phyloP scores from a whole-genome alignment of 495 filamentous ascomycete genomes.

The Aspergillus saccharolyticus region DNA sequence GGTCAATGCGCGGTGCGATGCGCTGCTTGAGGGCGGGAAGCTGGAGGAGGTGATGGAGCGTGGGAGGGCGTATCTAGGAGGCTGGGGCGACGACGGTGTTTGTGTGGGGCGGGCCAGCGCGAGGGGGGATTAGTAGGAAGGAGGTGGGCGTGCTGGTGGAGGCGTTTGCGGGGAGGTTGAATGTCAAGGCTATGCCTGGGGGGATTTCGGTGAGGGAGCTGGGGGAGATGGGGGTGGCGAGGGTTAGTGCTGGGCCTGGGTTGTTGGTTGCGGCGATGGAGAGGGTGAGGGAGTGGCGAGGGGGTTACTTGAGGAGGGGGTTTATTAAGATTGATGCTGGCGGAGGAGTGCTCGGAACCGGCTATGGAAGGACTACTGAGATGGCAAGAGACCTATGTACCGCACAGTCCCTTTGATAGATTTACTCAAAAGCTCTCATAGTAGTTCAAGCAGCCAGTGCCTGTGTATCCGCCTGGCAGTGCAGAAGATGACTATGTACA shows the following conservation, averaged over 20 bases:
- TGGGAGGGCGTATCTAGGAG: conserved; percentile 41
- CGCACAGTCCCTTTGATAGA: too few species aligned
- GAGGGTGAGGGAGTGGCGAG: conserved; percentile 26
- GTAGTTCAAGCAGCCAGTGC: too few species aligned
- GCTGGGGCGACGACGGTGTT: conserved; percentile 43
- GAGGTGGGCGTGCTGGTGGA: conserved; percentile 36
- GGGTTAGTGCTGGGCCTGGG: conserved; percentile 40
- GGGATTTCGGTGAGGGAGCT: conserved; percentile 33
- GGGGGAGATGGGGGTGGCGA: conserved; percentile 38
- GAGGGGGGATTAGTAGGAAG: conserved; percentile 24
- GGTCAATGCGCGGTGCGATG: conserved; percentile 46
- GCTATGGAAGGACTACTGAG: not conserved
- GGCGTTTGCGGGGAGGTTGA: conserved; percentile 30
- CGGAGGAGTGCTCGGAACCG: not conserved
- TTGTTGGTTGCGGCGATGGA: conserved; percentile 25
- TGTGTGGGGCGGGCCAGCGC: conserved; percentile 41
- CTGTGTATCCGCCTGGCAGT: too few species aligned
- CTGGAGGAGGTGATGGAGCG: conserved; percentile 41
- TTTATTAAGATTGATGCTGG: not conserved
- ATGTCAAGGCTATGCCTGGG: conserved; percentile 33
- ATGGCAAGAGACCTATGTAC: too few species aligned
- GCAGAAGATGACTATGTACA: too few species aligned
- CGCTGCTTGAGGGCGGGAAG: conserved; percentile 21
- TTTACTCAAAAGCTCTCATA: too few species aligned
- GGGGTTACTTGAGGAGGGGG: not conserved